phyloP scores from a whole-genome alignment of 441 rosid species.

The Macaranga tanarius region DNA sequence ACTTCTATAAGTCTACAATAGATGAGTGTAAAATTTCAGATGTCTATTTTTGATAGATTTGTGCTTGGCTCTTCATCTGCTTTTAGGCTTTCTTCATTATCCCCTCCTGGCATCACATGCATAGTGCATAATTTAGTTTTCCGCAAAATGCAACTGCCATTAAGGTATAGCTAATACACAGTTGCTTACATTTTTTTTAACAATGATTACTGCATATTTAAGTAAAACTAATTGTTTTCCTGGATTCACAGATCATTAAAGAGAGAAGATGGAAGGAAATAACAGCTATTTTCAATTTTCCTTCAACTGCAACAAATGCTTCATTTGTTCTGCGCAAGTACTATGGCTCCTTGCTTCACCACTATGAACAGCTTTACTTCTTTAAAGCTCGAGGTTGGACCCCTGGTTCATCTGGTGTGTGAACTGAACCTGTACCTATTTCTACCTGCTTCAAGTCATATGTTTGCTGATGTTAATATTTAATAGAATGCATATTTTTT shows the following conservation, averaged over 20 bases:
- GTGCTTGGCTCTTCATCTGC: not conserved
- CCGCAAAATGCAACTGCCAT: not conserved
- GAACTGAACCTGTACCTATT: not conserved
- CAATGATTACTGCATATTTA: not conserved
- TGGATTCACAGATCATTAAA: constrained; percentile 58
- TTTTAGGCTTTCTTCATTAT: not conserved
- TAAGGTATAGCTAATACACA: not conserved
- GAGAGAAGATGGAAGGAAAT: constrained; percentile 97
- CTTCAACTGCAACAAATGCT: constrained; percentile 96
- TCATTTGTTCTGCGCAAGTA: constrained; percentile 93
- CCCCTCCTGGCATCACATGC: not conserved
- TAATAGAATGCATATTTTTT: constrained; percentile 14
- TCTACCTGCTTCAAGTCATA: not conserved
- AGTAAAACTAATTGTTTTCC: constrained; percentile 14
- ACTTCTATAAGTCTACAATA: not conserved
- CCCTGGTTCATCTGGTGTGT: constrained; percentile 48
- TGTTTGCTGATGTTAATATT: constrained; percentile 9
- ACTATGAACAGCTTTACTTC: constrained; percentile 76
- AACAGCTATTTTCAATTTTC: constrained; percentile 87
- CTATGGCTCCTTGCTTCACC: constrained; percentile 72
- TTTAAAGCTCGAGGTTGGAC: constrained; percentile 56
- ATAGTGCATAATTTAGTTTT: not conserved
- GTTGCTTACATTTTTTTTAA: not conserved
- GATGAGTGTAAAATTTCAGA: not conserved
- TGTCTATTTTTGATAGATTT: not conserved